Evolutionary conservation across 768 basidiomycete species (phyloP).

Genomic region (Tulasnella sp.): DNA sequence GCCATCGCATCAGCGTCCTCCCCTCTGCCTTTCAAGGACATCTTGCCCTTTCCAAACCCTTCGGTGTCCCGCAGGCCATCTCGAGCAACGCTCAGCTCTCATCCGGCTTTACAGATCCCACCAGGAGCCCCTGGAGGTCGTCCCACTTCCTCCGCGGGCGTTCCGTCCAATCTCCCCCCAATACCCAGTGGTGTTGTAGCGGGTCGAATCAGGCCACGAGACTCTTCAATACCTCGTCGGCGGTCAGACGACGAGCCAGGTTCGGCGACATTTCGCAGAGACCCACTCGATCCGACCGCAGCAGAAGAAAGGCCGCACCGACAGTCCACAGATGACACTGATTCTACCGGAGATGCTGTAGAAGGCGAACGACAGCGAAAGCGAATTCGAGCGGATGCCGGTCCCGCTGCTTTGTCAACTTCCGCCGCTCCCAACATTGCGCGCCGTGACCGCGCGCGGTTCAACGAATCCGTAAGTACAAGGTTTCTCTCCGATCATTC

Average conservation of each 20-base stretch:
- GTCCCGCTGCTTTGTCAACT: constrained; percentile 1
- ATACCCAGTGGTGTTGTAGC: constrained; percentile 20
- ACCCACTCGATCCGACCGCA: constrained; percentile 7
- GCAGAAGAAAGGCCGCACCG: constrained; percentile 12
- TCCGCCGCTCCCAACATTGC: constrained; percentile 3
- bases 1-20: background rate
- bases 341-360: background rate
- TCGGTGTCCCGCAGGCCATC: constrained; percentile 7
- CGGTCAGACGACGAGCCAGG: constrained; percentile 9
- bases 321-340: constrained; percentile 4
- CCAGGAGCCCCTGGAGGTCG: constrained; percentile 19
- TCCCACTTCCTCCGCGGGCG: constrained; percentile 8
- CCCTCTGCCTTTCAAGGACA: constrained; percentile 17
- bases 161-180: constrained; percentile 19
- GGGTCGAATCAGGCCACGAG: constrained; percentile 5
- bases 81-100: background rate
- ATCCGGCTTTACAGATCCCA: constrained; percentile 5
- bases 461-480: constrained; percentile 26
- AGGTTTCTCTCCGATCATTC: background rate
- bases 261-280: constrained; percentile 5
- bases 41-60: background rate
- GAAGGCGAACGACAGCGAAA: constrained; percentile 17
- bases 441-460: constrained; percentile 21
- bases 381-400: constrained; percentile 16
- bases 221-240: constrained; percentile 11